Percentiles rank a stretch among this genome's conserved stretches.
Conservation (phyloP, 1,284 basidiomycete genomes). For the Heterobasidion irregulare region DNA sequence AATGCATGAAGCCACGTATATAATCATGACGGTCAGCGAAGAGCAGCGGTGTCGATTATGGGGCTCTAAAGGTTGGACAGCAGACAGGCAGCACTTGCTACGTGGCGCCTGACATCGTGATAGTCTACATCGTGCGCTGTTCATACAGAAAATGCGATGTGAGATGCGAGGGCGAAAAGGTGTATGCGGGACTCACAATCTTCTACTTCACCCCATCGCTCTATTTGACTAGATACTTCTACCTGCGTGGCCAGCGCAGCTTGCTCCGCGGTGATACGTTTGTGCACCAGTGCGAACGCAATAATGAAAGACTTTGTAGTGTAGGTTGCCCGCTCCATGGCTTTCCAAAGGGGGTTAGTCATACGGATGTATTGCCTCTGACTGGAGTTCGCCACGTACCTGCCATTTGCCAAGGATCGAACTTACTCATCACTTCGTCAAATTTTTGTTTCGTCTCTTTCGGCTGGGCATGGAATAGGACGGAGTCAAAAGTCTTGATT, state of each 20-base stretch:
- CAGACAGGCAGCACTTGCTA: constrained; percentile 72
- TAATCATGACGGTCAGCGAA: too few relatives aligned
- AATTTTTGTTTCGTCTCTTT: constrained; percentile 58
- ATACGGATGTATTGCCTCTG: neutral
- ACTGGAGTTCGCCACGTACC: constrained; percentile 40
- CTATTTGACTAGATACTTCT: constrained; percentile 92
- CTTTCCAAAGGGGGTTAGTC: constrained; percentile 30
- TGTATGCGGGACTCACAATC: constrained; percentile 67
- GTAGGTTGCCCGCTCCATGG: constrained; percentile 89
- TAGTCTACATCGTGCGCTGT: constrained; percentile 95
- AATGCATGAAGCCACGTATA: too few relatives aligned
- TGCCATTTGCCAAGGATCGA: constrained; percentile 83
- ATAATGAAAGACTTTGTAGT: constrained; percentile 91
- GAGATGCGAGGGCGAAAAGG: constrained; percentile 1
- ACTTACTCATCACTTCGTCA: constrained; percentile 42
- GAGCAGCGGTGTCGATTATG: too few relatives aligned
- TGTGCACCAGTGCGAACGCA: constrained; percentile 76
- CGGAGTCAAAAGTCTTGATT: constrained; percentile 60
- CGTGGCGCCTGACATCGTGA: constrained; percentile 83
- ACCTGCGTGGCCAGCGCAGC: constrained; percentile 85
- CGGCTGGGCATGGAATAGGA: constrained; percentile 64
- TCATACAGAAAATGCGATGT: constrained; percentile 3
- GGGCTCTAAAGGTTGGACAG: constrained; percentile 22
- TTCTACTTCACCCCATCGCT: constrained; percentile 97
- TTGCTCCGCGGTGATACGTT: constrained; percentile 72